Percentiles rank a stretch among this genome's conserved stretches.
phyloP scores from a whole-genome alignment of 2,329 filamentous ascomycete genomes.

The Stachybotrys chlorohalonatus region DNA sequence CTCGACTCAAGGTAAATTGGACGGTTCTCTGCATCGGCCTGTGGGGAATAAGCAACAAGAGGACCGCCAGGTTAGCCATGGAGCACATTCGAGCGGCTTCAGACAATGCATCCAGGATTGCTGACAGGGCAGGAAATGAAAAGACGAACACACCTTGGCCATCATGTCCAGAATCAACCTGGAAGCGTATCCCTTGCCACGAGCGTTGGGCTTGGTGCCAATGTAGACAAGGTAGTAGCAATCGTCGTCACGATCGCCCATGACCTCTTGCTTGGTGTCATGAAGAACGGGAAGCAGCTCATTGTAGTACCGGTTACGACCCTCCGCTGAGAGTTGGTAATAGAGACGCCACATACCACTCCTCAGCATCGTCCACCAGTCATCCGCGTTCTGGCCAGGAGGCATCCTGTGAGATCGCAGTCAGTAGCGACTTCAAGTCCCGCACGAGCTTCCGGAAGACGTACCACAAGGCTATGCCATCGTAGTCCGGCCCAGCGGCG shows the following conservation, averaged over 20 bases:
- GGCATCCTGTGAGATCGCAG: constrained; percentile 50
- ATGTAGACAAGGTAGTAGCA: constrained; percentile 81
- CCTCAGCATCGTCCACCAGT: constrained; percentile 61
- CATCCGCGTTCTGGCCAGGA: constrained; percentile 65
- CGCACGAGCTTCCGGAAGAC: constrained; percentile 16
- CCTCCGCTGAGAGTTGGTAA: constrained; percentile 65
- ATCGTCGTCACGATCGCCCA: constrained; percentile 57
- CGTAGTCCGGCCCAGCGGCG: constrained; percentile 65
- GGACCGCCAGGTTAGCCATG: neutral
- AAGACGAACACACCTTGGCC: constrained; percentile 34
- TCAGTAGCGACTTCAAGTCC: too few relatives aligned
- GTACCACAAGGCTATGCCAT: constrained; percentile 72
- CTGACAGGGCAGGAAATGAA: neutral
- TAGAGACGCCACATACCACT: constrained; percentile 70
- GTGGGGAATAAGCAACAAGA: neutral
- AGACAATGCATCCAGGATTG: too few relatives aligned
- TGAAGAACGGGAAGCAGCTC: constrained; percentile 71
- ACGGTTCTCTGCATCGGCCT: constrained; percentile 60
- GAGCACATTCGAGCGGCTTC: too few relatives aligned
- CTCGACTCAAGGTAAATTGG: constrained; percentile 75
- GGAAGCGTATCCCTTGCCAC: constrained; percentile 63
- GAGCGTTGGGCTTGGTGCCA: constrained; percentile 61
- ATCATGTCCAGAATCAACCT: constrained; percentile 65
- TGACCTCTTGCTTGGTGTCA: constrained; percentile 58
- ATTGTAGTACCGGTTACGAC: constrained; percentile 63